Evolutionary conservation across 2,329 filamentous ascomycete species (phyloP).

Genomic region (Neonectria punicea): DNA sequence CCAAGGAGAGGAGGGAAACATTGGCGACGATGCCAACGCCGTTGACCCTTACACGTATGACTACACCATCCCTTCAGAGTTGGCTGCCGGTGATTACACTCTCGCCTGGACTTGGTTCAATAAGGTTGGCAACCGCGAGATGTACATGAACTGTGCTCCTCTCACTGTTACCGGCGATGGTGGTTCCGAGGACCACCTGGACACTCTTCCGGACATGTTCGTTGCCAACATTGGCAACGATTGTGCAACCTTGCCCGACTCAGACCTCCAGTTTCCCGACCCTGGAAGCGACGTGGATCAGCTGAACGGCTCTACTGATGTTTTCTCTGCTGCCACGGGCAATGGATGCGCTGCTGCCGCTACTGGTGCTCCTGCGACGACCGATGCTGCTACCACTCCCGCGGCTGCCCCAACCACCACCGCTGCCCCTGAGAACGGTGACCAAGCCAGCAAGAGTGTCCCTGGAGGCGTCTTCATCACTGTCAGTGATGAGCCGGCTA

Average conservation of each 20-base stretch:
- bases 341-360: slow-evolving; percentile 47
- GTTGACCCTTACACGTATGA: slow-evolving; percentile 67
- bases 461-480: slow-evolving; percentile 57
- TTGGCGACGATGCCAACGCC: slow-evolving; percentile 57
- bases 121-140: slow-evolving; percentile 89
- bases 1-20: slow-evolving; percentile 65
- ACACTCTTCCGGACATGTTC: slow-evolving; percentile 76
- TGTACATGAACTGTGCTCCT: slow-evolving; percentile 97
- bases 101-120: slow-evolving; percentile 98
- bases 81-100: slow-evolving; percentile 80
- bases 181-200: slow-evolving; percentile 63
- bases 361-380: slow-evolving; percentile 38
- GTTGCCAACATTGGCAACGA: slow-evolving; percentile 69
- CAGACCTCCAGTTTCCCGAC: slow-evolving; percentile 61
- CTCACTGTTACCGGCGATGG: slow-evolving; percentile 69
- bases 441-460: slow-evolving; percentile 16
- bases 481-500: slow-evolving; percentile 32
- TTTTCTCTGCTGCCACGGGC: slow-evolving; percentile 44
- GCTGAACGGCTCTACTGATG: slow-evolving; percentile 52
- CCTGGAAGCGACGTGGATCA: slow-evolving; percentile 67
- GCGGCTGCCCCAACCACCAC: slow-evolving; percentile 27
- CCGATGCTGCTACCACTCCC: slow-evolving; percentile 11
- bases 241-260: too few species aligned
- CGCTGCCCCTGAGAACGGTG: slow-evolving; percentile 25
- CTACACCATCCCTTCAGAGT: slow-evolving; percentile 76